Evolutionary conservation across 495 filamentous ascomycete genomes (phyloP).

Genomic region (Parachaetomium inaequale): DNA sequence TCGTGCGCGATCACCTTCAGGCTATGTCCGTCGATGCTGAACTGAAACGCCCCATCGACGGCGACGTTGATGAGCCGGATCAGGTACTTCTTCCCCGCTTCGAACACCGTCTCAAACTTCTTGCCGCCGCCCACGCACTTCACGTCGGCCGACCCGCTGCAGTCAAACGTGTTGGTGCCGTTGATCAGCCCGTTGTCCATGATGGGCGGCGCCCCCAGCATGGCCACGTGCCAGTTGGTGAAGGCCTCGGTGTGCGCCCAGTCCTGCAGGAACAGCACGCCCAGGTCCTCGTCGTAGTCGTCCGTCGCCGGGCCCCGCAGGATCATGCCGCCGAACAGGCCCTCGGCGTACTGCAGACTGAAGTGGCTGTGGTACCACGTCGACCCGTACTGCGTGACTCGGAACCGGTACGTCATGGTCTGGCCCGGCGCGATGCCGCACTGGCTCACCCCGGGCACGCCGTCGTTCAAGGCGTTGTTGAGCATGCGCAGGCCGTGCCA

Average conservation of each 20-base stretch:
- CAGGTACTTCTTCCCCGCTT: constrained; percentile 42
- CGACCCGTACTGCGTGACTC: constrained; percentile 5
- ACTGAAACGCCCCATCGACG: constrained; percentile 35
- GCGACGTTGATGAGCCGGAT: constrained; percentile 54
- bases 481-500: constrained; percentile 5
- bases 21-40: constrained; percentile 49
- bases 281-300: constrained; percentile 8
- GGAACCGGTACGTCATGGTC: constrained; percentile 7
- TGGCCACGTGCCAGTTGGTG: not conserved
- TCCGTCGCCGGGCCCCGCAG: constrained; percentile 1
- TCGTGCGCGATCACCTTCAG: constrained; percentile 52
- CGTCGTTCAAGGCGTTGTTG: constrained; percentile 1
- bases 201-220: not conserved
- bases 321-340: constrained; percentile 7
- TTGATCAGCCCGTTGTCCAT: constrained; percentile 33
- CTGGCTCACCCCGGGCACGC: constrained; percentile 5
- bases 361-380: constrained; percentile 11
- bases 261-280: constrained; percentile 8
- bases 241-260: constrained; percentile 3
- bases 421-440: not conserved
- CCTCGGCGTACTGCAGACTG: constrained; percentile 4
- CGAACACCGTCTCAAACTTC: constrained; percentile 27
- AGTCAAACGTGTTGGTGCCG: constrained; percentile 38
- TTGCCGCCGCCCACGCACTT: constrained; percentile 25
- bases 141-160: constrained; percentile 19